Base-by-base conservation (phyloP, 2,329 filamentous ascomycete genomes). In the Tolypocladium tundrense region DNA sequence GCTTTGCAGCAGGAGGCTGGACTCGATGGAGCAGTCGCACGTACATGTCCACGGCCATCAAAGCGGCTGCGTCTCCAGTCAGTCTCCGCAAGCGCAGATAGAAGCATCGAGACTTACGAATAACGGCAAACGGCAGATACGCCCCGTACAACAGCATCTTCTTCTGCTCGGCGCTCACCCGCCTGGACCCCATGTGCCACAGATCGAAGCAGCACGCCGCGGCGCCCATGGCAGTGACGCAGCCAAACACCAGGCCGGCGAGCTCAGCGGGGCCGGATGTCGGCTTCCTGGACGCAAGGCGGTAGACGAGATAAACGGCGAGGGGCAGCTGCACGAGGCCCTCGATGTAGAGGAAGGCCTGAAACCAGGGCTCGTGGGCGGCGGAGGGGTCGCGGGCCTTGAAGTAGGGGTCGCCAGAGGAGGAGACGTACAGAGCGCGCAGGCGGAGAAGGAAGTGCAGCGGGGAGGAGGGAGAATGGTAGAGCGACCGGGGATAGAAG, bases 41-140 rank as follows among this genome's bases (percentile, higher is more conserved):
- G 54, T 77, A 81, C 82, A 85, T 84, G 62, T 85, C 82, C 27
- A 75, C 62, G 11, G 75, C 78, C 68, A 84, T 72, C 1, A 82
- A 14, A 0, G 73, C 61, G 16, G 82, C 82, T 84, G 14, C 5
- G 3, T 11, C 13, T 9, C 2, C 24, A 35, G 43, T 27, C 42
- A 54, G 24, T 56, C 31, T 50, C n/a, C 24, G 24, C 8, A 4
- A 21, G 2, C 41, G 21, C 16, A 31, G 31, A 31, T 37, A 24
- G 43, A 16, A 19, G 19, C 24, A 7, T 27, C 50, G 19, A 14
- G 0, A 75, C 81, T 77, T 63, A 85, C 82, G 79, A 55, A 84
- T 68, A 1, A 78, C 66, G 13, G 77, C 67, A 70, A 79, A 85
- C 0, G 80, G 78, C 2, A 77, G 72, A 64, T 83, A 82, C 0